Conservation (phyloP, 345 rosid species). For the Pistacia integerrima region DNA sequence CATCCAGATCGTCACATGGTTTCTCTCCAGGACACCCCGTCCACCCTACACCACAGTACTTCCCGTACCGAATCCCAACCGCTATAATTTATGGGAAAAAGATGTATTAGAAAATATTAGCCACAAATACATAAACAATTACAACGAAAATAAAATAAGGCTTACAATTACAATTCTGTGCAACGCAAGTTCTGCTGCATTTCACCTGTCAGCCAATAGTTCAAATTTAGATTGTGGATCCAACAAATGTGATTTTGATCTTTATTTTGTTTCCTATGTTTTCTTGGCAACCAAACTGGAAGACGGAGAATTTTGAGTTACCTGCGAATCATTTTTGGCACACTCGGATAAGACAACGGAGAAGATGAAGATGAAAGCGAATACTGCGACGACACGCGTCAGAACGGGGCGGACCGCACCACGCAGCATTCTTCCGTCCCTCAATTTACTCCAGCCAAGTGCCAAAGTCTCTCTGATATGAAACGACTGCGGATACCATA, state of each 20-base stretch:
- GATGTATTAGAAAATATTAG: background rate
- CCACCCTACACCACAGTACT: conserved; percentile 94
- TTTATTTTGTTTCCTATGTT: background rate
- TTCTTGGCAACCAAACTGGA: background rate
- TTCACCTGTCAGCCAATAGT: conserved; percentile 39
- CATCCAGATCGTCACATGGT: conserved; percentile 89
- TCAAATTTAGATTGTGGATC: background rate
- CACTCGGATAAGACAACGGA: conserved; percentile 30
- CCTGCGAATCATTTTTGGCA: conserved; percentile 48
- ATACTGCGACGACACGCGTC: conserved; percentile 24
- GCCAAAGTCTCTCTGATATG: background rate
- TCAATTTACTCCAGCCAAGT: background rate
- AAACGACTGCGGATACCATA: background rate
- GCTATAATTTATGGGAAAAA: conserved; percentile 25
- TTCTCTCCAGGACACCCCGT: conserved; percentile 83
- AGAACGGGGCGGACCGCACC: conserved; percentile 19
- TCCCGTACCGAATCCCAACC: conserved; percentile 81
- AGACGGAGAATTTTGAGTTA: conserved; percentile 11
- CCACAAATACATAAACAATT: background rate
- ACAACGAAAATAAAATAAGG: background rate
- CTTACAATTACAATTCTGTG: conserved; percentile 68
- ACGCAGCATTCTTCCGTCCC: conserved; percentile 16
- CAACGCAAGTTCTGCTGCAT: conserved; percentile 76
- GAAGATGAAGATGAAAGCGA: conserved; percentile 42
- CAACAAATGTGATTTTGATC: background rate